Evolutionary conservation across 768 basidiomycete genomes (phyloP).

Genomic region (Leccinum truebloodii): DNA sequence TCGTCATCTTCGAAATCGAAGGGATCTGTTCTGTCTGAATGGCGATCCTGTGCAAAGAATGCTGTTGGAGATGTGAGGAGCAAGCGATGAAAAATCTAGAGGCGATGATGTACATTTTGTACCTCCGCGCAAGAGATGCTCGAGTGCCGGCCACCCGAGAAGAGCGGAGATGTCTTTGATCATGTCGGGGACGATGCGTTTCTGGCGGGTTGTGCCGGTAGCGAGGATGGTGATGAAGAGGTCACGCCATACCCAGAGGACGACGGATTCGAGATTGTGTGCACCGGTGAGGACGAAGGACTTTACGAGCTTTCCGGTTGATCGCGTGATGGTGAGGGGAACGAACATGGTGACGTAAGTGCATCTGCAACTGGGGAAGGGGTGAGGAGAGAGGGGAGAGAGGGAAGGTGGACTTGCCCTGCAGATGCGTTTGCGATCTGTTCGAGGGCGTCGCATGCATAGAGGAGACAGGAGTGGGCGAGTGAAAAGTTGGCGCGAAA

Average conservation of each 20-base stretch:
- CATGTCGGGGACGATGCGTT: conserved; percentile 48
- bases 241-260: conserved; percentile 72
- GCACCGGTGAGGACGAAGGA: conserved; percentile 51
- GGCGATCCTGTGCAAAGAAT: conserved; percentile 10
- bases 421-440: conserved; percentile 42
- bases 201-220: conserved; percentile 30
- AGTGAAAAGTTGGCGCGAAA: conserved; percentile 49
- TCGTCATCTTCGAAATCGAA: conserved; percentile 26
- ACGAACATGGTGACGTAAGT: conserved; percentile 48
- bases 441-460: conserved; percentile 46
- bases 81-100: background rate
- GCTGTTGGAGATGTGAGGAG: background rate
- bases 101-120: conserved; percentile 35
- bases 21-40: background rate
- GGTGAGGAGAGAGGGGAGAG: conserved; percentile 9
- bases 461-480: conserved; percentile 60
- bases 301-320: conserved; percentile 47
- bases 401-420: conserved; percentile 34
- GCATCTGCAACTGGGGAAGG: conserved; percentile 52
- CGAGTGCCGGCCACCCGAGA: conserved; percentile 52
- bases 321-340: conserved; percentile 44
- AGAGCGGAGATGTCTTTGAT: conserved; percentile 56
- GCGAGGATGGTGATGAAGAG: conserved; percentile 59
- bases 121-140: conserved; percentile 58
- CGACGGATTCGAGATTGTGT: conserved; percentile 43